Percentiles rank a stretch among this genome's conserved stretches.
phyloP scores from a whole-genome alignment of 495 filamentous ascomycete species.

The Hyaloscypha bicolor region DNA sequence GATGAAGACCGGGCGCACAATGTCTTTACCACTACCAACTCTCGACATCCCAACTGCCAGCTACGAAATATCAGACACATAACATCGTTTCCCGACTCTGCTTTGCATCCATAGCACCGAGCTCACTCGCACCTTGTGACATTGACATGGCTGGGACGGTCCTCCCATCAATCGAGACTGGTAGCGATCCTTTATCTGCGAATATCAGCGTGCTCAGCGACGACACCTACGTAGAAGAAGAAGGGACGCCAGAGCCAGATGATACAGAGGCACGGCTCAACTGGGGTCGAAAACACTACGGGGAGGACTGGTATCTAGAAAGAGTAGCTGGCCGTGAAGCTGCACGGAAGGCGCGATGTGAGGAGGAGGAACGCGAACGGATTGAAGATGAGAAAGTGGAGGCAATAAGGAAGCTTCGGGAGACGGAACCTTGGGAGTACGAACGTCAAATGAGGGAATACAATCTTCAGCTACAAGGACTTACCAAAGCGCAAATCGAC shows the following conservation, averaged over 20 bases:
- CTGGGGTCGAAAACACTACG: constrained; percentile 3
- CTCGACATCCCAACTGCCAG: constrained; percentile 15
- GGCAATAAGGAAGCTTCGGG: constrained; percentile 10
- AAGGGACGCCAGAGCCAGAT: constrained; percentile 15
- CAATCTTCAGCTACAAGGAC: constrained; percentile 8
- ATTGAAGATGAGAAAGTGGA: constrained; percentile 16
- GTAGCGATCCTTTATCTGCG: constrained; percentile 13
- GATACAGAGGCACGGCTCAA: constrained; percentile 2
- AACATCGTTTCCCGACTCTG: constrained; percentile 12
- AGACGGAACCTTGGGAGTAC: constrained; percentile 14
- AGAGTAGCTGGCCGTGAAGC: constrained; percentile 8
- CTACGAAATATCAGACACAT: constrained; percentile 11
- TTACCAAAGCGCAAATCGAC: constrained; percentile 13
- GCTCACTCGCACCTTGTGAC: constrained; percentile 8
- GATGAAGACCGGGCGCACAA: too few species aligned
- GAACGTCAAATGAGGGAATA: constrained; percentile 17
- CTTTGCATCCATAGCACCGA: constrained; percentile 16
- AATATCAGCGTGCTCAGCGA: constrained; percentile 12
- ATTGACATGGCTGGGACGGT: constrained; percentile 12
- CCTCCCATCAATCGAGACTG: constrained; percentile 14
- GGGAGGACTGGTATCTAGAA: constrained; percentile 13
- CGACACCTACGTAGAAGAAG: constrained; percentile 13
- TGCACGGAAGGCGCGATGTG: neutral
- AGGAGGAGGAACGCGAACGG: constrained; percentile 11
- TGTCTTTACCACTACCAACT: neutral